phyloP scores from a whole-genome alignment of 2,329 filamentous ascomycete genomes.

The Parastagonospora nodorum region DNA sequence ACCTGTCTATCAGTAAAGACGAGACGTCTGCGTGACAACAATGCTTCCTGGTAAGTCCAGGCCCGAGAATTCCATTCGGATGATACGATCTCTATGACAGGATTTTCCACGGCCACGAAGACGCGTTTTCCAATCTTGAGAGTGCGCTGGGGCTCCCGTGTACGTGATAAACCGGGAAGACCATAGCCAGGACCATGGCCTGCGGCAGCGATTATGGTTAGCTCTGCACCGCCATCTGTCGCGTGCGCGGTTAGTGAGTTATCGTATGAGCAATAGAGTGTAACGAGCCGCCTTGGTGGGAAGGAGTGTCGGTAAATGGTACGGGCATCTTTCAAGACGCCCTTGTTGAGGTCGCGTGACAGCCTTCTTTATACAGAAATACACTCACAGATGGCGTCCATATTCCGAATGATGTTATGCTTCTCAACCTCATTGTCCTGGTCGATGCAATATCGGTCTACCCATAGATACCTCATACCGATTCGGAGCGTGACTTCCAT shows the following conservation, averaged over 20 bases:
- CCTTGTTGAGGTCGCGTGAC: too few species aligned
- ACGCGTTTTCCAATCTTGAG: background rate
- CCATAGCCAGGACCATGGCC: constrained; percentile 1
- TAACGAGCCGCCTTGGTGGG: too few species aligned
- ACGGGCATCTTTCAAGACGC: too few species aligned
- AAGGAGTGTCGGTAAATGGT: too few species aligned
- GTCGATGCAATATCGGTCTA: background rate
- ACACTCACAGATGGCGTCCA: background rate
- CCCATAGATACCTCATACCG: background rate
- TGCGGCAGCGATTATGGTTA: constrained; percentile 14
- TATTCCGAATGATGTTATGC: background rate
- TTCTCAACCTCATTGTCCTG: background rate
- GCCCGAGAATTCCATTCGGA: background rate
- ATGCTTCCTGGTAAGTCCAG: constrained; percentile 2
- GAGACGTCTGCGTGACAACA: background rate
- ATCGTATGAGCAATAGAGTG: too few species aligned
- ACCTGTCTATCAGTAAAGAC: constrained; percentile 1
- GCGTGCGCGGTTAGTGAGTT: background rate
- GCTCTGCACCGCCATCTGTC: constrained; percentile 2
- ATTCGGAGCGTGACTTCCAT: background rate
- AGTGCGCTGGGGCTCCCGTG: background rate
- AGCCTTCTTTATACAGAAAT: background rate
- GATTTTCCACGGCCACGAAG: background rate
- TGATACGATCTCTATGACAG: background rate
- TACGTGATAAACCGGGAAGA: background rate